These are phyloP conservation scores for Fraxinus sp. DNA, from an alignment of 305 asterid genomes.

Conservation along the genomic window DNA sequence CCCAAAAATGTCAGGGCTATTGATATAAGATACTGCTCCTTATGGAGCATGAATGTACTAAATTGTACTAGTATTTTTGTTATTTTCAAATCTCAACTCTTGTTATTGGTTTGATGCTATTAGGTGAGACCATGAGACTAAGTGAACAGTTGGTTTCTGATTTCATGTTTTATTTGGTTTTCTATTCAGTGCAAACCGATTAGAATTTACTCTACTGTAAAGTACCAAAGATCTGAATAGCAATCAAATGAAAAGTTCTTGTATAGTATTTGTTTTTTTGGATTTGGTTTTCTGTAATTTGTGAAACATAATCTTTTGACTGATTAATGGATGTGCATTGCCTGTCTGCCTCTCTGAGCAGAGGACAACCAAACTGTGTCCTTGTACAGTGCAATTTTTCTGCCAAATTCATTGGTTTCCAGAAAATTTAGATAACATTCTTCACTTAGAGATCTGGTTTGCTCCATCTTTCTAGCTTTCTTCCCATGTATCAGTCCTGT, in stretches of 20 bases:
- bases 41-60: not conserved
- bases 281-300: not conserved
- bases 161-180: not conserved
- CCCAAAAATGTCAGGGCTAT: not conserved
- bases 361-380: not conserved
- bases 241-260: not conserved
- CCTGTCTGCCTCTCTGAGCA: not conserved
- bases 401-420: not conserved
- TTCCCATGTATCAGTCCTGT: not conserved
- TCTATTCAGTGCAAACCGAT: not conserved
- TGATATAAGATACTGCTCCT: not conserved
- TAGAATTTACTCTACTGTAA: not conserved
- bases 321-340: not conserved
- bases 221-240: not conserved
- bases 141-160: not conserved
- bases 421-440: not conserved
- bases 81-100: not conserved
- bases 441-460: not conserved
- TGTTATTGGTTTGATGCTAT: not conserved
- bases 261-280: not conserved
- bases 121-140: not conserved
- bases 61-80: not conserved
- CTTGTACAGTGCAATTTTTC: not conserved
- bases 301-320: not conserved
- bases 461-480: not conserved